These are phyloP conservation scores for Basidioascus undulatus DNA, from an alignment of 768 basidiomycete species.

Conservation along the genomic window DNA sequence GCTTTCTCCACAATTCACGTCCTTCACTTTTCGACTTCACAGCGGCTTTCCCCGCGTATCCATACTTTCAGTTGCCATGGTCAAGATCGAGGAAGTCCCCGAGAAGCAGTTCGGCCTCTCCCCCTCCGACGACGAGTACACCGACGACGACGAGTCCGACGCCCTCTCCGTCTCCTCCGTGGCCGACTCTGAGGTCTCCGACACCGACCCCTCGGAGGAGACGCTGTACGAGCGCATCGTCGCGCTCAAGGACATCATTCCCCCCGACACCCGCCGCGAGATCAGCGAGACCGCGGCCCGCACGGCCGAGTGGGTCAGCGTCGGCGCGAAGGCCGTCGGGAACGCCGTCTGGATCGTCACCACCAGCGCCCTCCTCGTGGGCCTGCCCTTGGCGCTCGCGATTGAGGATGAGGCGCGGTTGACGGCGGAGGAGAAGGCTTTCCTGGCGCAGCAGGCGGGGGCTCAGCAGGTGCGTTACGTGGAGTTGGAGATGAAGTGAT, in stretches of 20 bases:
- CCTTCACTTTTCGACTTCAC: too few relatives aligned
- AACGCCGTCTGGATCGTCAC: constrained; percentile 86
- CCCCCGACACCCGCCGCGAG: constrained; percentile 62
- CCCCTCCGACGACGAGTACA: constrained; percentile 37
- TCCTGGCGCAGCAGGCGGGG: constrained; percentile 77
- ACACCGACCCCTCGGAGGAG: constrained; percentile 33
- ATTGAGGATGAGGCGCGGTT: constrained; percentile 93
- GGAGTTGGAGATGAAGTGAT: too few relatives aligned
- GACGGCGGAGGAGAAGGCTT: constrained; percentile 79
- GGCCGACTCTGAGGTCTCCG: constrained; percentile 15
- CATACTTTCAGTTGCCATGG: too few relatives aligned
- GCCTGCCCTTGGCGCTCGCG: constrained; percentile 70
- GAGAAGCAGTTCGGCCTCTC: constrained; percentile 24
- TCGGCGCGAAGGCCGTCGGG: constrained; percentile 46
- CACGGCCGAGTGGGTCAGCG: constrained; percentile 39
- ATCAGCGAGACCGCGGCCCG: constrained; percentile 37
- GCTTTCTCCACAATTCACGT: too few relatives aligned
- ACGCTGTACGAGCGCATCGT: constrained; percentile 62
- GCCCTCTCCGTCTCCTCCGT: constrained; percentile 57
- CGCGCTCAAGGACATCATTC: constrained; percentile 87
- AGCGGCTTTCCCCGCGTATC: too few relatives aligned
- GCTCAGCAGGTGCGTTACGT: constrained; percentile 66
- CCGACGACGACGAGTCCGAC: constrained; percentile 35
- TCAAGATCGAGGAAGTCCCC: constrained; percentile 62
- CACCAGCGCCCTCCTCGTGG: constrained; percentile 79